Evolutionary conservation across 2,329 filamentous ascomycete genomes (phyloP), one percentile per base, ranked within the genome.

Genomic region (Hymenoscyphus linearis): DNA sequence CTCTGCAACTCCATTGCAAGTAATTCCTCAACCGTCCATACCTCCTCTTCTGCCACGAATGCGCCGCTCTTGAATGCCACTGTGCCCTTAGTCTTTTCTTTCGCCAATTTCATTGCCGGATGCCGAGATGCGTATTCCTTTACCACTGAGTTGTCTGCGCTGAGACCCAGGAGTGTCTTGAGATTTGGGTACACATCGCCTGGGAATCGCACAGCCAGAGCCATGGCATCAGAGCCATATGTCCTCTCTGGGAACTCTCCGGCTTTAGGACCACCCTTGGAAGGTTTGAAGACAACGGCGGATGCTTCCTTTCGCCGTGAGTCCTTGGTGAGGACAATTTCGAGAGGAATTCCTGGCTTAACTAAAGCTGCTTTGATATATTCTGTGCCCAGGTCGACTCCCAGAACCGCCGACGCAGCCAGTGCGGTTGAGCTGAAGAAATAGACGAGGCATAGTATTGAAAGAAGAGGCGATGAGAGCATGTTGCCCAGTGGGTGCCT

Each of bases 291-390:
- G 52, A 91, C 89, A 68, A 99, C 86, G 50, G 92, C 93, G 1
- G 93, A 91, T 26, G 84, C 85, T 75, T 99, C 95, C 80, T 99
- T 99, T 72, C 95, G 89, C 76, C 96, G 90, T 34, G 95, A 97
- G 78, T 99, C 95, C 75, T 98, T 99, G 34, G 93, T 97, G 60
- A 97, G 84, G 74, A 99, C 93, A 67, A 99, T 98, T 68, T 99
- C 95, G 73, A 99, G 90, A 12, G 95, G 95, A 58, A 96, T 93
- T 64, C 95, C 95, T 2, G 95, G 95, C 78, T 98, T 98, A 64
- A 99, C 93, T 50, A 99, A 85, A 14, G 90, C 87, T 31, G 93
- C 93, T 80, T 98, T 99, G 79, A 99, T 90, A 78, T 96, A 97
- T 75, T 96, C 91, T 60, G 95, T 97, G 68, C 95, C 95, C 59